Evolutionary conservation across 306 rosid genomes (phyloP), one percentile per base, ranked within the genome.

Genomic region (Trifolium subterraneum): DNA sequence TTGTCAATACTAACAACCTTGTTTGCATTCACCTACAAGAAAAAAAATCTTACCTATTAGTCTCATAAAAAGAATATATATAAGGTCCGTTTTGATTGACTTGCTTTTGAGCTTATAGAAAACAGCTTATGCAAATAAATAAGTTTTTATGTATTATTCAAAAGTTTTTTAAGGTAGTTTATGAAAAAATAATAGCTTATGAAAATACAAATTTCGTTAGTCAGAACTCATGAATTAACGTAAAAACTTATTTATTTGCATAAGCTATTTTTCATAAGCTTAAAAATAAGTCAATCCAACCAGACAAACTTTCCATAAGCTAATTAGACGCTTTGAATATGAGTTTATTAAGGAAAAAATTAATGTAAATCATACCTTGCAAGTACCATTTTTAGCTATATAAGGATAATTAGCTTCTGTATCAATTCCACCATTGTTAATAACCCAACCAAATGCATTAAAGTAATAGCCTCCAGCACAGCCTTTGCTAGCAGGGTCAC

Each of bases 391-490:
- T 62, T 20, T 22, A 7, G 88, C 87, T 2, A 63, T 63, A 55
- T 87, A 91, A 19, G 94, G 83, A 73, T 91, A 91, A 69, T 87
- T 27, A 50, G 83, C 51, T 81, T 83, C 92, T 36, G 97, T 65
- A 41, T 81, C 87, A 44, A 91, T 84, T 1, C 97, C 94, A 16
- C 89, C 94, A 71, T 91, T 91, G 41, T 71, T 0, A n/a, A 87
- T 81, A 59, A 91, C 81, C 78, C 81, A 91, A 75, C 86, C 90
- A 73, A 89, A 91, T 52, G 94, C 97, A 19, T 87, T 72, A 74
- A 87, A 84, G 90, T 87, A 87, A 44, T 25, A 87, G 5, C 97
- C 94, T 66, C 94, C 92, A 0, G 81, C 87, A 68, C 97, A 89
- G 11, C 90, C 97, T 0, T 81, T 0, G 69, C 89, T 84, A 15